A percentile compares a stretch with the other conserved stretches of the same genome.
These are phyloP conservation scores for Tricholoma matsutake DNA, from an alignment of 768 basidiomycete genomes.

Conservation along the genomic window DNA sequence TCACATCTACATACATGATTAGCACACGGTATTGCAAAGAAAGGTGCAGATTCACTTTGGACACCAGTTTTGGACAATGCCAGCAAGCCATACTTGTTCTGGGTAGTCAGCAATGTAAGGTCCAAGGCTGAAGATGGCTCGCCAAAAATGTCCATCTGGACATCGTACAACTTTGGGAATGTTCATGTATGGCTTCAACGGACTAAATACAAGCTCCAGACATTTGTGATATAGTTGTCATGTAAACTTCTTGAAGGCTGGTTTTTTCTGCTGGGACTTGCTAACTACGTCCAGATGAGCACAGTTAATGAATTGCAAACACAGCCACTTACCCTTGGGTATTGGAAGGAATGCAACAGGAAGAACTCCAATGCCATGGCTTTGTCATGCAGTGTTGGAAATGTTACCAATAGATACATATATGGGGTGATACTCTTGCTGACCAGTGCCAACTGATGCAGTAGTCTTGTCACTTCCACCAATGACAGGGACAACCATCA, in stretches of 20 bases:
- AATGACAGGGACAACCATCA: constrained; percentile 29
- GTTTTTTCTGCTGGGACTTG: neutral
- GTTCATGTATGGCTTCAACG: too few relatives aligned
- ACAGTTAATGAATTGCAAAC: neutral
- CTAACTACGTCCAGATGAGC: neutral
- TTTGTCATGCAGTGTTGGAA: constrained; percentile 27
- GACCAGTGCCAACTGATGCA: constrained; percentile 31
- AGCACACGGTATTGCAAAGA: neutral
- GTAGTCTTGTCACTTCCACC: constrained; percentile 36
- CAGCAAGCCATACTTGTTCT: constrained; percentile 22
- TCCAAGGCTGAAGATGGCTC: constrained; percentile 13
- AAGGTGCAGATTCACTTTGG: constrained; percentile 15
- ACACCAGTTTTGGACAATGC: constrained; percentile 27
- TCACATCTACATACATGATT: neutral
- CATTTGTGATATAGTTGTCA: too few relatives aligned
- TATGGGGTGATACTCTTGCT: constrained; percentile 33
- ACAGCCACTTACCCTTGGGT: neutral
- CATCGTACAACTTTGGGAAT: constrained; percentile 20
- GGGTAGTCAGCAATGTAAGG: constrained; percentile 30
- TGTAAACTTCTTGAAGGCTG: neutral
- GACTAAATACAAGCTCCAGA: too few relatives aligned
- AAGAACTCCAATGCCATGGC: constrained; percentile 26
- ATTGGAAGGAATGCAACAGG: too few relatives aligned
- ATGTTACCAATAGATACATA: constrained; percentile 33
- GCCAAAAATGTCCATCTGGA: constrained; percentile 24